Conservation (phyloP, 371 early-diverging fungal species). For the Actinomucor elegans region DNA sequence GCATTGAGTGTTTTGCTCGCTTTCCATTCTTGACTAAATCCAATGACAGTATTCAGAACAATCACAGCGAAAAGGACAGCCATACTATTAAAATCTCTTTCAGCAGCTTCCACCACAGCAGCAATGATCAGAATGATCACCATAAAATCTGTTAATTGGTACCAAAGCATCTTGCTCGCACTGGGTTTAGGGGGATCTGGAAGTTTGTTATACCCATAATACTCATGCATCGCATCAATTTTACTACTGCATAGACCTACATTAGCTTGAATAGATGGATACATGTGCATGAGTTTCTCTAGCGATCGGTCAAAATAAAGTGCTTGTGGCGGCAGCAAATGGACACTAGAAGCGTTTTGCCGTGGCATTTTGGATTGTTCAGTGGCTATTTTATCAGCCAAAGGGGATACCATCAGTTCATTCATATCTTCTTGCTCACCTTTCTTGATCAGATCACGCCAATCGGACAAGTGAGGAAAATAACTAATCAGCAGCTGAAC, state of each 20-base stretch:
- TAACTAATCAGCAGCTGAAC: constrained; percentile 56
- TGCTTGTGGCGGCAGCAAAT: constrained; percentile 55
- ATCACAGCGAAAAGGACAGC: constrained; percentile 73
- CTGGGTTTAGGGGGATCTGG: constrained; percentile 73
- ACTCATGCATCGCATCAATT: constrained; percentile 55
- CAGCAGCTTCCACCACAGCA: constrained; percentile 62
- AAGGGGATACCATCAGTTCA: constrained; percentile 3
- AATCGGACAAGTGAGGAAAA: constrained; percentile 64
- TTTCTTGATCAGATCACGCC: constrained; percentile 81
- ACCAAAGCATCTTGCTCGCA: constrained; percentile 69
- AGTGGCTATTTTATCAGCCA: background rate
- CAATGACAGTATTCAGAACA: constrained; percentile 77
- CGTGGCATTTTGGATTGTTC: no score
- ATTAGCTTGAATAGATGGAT: constrained; percentile 56
- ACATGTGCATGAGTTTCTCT: constrained; percentile 78
- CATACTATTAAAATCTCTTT: constrained; percentile 70
- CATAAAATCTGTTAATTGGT: constrained; percentile 91
- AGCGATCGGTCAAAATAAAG: constrained; percentile 83
- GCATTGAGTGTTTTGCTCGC: constrained; percentile 89
- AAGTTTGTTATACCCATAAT: constrained; percentile 81
- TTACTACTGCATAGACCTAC: constrained; percentile 61
- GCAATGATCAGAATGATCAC: constrained; percentile 74
- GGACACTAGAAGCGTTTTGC: constrained; percentile 51
- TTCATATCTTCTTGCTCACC: constrained; percentile 72
- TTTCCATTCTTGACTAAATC: constrained; percentile 85